A percentile compares a stretch with the other conserved stretches of the same genome.
Conservation (phyloP, 495 filamentous ascomycete genomes). For the Neurospora sp. region DNA sequence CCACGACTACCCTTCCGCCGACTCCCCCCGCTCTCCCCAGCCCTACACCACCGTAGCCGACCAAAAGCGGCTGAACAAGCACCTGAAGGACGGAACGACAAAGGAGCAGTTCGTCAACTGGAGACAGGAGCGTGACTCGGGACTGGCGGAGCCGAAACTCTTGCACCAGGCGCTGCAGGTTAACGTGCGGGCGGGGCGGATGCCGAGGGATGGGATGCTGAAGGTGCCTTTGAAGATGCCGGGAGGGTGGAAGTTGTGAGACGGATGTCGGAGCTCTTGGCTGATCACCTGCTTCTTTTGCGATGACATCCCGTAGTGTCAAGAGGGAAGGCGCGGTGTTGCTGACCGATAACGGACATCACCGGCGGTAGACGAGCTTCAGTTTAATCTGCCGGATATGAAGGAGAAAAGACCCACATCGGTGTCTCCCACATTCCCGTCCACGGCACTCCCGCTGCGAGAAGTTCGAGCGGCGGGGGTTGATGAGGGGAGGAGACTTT, state of each 20-base stretch:
- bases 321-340: too few species aligned
- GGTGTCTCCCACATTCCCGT: too few species aligned
- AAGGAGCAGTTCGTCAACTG: slow-evolving; percentile 39
- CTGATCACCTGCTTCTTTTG: not conserved
- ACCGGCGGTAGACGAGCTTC: too few species aligned
- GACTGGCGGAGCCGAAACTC: slow-evolving; percentile 38
- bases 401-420: too few species aligned
- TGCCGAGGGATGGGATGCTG: slow-evolving; percentile 37
- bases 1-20: slow-evolving; percentile 38
- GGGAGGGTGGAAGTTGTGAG: not conserved
- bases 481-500: too few species aligned
- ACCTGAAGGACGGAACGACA: slow-evolving; percentile 31
- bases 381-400: too few species aligned
- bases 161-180: slow-evolving; percentile 48
- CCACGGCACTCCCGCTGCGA: too few species aligned
- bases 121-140: slow-evolving; percentile 37
- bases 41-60: slow-evolving; percentile 40
- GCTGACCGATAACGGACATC: too few species aligned
- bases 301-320: too few species aligned
- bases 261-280: not conserved
- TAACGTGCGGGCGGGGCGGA: slow-evolving; percentile 44
- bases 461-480: too few species aligned
- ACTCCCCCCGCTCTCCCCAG: slow-evolving; percentile 16
- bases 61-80: slow-evolving; percentile 42
- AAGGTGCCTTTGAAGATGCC: slow-evolving; percentile 27